Evolutionary conservation across 306 rosid species (phyloP), one percentile per base, ranked within the genome.

Genomic region (Acacia melanoxylon): DNA sequence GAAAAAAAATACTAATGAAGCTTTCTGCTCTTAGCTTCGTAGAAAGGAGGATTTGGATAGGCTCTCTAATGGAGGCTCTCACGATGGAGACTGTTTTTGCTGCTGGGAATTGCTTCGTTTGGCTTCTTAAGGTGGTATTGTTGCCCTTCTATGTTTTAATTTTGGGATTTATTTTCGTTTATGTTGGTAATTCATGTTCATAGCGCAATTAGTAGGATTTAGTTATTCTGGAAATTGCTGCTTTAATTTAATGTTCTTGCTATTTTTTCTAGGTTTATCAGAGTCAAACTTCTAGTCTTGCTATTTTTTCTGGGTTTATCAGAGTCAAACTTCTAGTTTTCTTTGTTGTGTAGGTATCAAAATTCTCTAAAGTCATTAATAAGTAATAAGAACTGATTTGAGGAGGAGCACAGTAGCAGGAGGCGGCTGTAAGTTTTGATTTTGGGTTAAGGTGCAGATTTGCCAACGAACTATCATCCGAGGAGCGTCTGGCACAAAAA

Each of bases 41-140:
- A 4, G 19, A 62, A 0, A 62, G 2, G 33, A 83, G 68, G 68
- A 11, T 78, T 58, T 78, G 79, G 83, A 24, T 74, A 14, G 68
- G 79, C 79, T 87, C 89, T 79, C 17, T 86, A n/a, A 58, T 87
- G 77, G 90, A 89, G 82, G 89, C 89, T 72, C 33, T 87, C 83
- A 82, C 75, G 67, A 82, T 79, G 73, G 84, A 87, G 83, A 44
- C 89, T 62, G 11, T 86, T 74, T 68, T 86, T 45, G 20, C 83
- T 40, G 86, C 83, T 41, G 89, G 75, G 12, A 86, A 87, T 66
- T 89, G 88, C 45, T 86, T 91, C 78, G 71, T 13, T 27, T 27
- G 19, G 37, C 68, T 62, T 25, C 68, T 62, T 12, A 12, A 25
- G 13, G 35, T 13, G 68, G 68, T 61, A 61, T 25, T 61, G 35